A percentile compares a stretch with the other conserved stretches of the same genome.
Conservation (phyloP, 495 filamentous ascomycete species). For the Penicillium tannophilum region DNA sequence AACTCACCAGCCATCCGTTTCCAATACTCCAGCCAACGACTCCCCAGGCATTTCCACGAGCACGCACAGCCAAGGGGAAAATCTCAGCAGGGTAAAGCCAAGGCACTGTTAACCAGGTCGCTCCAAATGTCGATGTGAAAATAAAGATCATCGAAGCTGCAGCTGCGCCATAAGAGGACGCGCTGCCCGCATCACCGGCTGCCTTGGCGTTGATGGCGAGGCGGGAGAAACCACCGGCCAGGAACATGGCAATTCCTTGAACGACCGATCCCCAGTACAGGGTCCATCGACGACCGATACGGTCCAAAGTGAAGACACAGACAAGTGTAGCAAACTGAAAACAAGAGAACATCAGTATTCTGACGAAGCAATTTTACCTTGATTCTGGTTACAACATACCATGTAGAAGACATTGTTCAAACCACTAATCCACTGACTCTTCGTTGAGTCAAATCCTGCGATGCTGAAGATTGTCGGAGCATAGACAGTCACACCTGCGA, state of each 20-base stretch:
- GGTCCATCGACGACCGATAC: constrained; percentile 69
- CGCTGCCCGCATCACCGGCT: constrained; percentile 42
- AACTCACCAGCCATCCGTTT: constrained; percentile 62
- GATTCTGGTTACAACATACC: constrained; percentile 27
- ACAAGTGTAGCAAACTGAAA: constrained; percentile 58
- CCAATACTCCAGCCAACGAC: constrained; percentile 74
- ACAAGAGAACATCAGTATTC: neutral
- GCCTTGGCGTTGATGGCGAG: constrained; percentile 54
- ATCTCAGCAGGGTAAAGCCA: constrained; percentile 75
- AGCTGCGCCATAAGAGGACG: constrained; percentile 59
- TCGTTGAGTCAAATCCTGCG: constrained; percentile 60
- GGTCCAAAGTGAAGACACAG: constrained; percentile 69
- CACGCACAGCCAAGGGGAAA: constrained; percentile 67
- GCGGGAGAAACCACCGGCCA: constrained; percentile 57
- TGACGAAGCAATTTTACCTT: neutral
- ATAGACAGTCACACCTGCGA: constrained; percentile 70
- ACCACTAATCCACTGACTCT: constrained; percentile 69
- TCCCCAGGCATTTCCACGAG: constrained; percentile 74
- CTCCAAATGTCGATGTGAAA: constrained; percentile 69
- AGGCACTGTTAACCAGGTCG: constrained; percentile 72
- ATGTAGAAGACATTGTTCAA: constrained; percentile 70
- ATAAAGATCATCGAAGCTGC: constrained; percentile 71
- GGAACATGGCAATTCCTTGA: constrained; percentile 64
- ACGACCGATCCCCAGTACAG: constrained; percentile 67
- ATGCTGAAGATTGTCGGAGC: constrained; percentile 68